Conservation (phyloP, 2,329 filamentous ascomycete genomes). For the Neonectria faginata region DNA sequence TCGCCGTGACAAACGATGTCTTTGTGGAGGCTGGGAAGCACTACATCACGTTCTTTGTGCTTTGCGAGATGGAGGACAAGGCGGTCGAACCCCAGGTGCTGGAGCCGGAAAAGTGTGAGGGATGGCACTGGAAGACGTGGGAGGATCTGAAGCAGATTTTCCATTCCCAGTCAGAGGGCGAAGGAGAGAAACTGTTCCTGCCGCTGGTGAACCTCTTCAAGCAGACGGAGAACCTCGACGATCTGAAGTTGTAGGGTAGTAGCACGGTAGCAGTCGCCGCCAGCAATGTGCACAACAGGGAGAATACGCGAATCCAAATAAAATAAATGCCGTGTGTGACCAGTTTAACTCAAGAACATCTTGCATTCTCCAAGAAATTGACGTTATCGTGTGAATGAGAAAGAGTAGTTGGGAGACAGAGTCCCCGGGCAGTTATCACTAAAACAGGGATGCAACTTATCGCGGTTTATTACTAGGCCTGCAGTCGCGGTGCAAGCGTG, state of each 20-base stretch:
- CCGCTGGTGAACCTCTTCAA: constrained; percentile 49
- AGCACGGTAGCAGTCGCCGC: too few relatives aligned
- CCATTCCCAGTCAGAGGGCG: constrained; percentile 25
- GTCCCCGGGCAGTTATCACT: constrained; percentile 27
- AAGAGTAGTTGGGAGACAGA: not conserved
- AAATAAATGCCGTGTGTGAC: too few relatives aligned
- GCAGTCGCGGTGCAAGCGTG: constrained; percentile 8
- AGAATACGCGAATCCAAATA: too few relatives aligned
- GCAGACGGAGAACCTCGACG: constrained; percentile 37
- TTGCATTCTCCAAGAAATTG: not conserved
- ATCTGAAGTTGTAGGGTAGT: constrained; percentile 30
- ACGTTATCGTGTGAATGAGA: not conserved
- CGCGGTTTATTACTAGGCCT: constrained; percentile 30
- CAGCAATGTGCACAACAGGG: too few relatives aligned
- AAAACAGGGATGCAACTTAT: constrained; percentile 44
- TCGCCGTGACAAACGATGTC: constrained; percentile 75
- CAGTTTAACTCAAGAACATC: too few relatives aligned
- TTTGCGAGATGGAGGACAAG: constrained; percentile 61
- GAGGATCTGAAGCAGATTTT: constrained; percentile 53
- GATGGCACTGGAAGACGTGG: constrained; percentile 63
- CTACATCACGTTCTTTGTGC: constrained; percentile 80
- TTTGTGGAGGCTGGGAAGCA: constrained; percentile 72
- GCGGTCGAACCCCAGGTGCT: constrained; percentile 60
- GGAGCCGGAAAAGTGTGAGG: constrained; percentile 64
- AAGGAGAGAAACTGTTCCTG: constrained; percentile 47